A percentile compares a stretch with the other conserved stretches of the same genome.
Evolutionary conservation across 192 early-diverging fungal genomes (phyloP).

Genomic region (Dispira simplex): DNA sequence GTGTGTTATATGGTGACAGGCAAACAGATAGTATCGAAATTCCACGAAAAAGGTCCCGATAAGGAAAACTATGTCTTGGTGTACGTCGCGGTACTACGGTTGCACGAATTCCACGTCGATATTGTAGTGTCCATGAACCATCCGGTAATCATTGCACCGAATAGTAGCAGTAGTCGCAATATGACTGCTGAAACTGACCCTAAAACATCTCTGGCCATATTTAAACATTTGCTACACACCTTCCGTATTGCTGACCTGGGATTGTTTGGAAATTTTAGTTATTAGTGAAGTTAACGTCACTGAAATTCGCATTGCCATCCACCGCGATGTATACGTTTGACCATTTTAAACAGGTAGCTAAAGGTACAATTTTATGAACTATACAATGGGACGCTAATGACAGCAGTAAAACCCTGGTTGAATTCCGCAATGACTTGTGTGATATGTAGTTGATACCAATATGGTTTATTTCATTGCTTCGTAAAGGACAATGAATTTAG

Average conservation of each 20-base stretch:
- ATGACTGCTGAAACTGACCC: slow-evolving; percentile 10
- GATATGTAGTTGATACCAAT: no score
- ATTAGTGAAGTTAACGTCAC: no score
- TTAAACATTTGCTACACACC: slow-evolving; percentile 9
- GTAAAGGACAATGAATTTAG: no score
- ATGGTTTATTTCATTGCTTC: no score
- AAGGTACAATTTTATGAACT: no score
- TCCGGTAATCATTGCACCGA: slow-evolving; percentile 34
- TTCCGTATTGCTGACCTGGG: slow-evolving; percentile 2
- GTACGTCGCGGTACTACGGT: slow-evolving; percentile 51
- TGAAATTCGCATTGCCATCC: no score
- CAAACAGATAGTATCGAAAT: slow-evolving; percentile 59
- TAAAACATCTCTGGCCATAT: slow-evolving; percentile 7
- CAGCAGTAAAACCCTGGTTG: no score
- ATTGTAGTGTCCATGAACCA: slow-evolving; percentile 64
- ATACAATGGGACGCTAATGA: no score
- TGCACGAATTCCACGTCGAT: slow-evolving; percentile 53
- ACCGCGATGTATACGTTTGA: no score
- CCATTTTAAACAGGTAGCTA: no score
- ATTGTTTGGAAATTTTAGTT: slow-evolving; percentile 1
- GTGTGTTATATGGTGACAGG: slow-evolving; percentile 39
- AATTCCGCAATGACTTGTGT: no score
- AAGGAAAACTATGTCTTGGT: slow-evolving; percentile 46
- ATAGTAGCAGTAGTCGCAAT: slow-evolving; percentile 16
- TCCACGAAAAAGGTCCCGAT: slow-evolving; percentile 39